Conservation (phyloP, 1,284 basidiomycete species). For the Cryptococcus sp. region DNA sequence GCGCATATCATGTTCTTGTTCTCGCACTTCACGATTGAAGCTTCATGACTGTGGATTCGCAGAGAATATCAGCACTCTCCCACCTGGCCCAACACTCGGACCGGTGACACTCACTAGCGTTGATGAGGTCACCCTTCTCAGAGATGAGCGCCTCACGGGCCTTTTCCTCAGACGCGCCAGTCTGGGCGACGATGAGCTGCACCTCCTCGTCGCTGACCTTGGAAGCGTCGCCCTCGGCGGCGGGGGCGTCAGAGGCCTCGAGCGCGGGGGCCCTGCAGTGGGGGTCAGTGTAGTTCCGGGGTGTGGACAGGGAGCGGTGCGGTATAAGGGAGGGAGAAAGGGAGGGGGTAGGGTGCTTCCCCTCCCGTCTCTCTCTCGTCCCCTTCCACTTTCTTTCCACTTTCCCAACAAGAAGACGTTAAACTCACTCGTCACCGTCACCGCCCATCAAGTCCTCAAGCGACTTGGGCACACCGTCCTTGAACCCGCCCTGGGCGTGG, state of each 20-base stretch:
- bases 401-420: background rate
- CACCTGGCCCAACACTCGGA: background rate
- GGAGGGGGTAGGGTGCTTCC: background rate
- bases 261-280: conserved; percentile 65
- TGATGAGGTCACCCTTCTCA: conserved; percentile 86
- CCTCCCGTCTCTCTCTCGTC: background rate
- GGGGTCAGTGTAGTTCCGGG: background rate
- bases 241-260: conserved; percentile 59
- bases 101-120: conserved; percentile 73
- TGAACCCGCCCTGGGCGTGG: conserved; percentile 48
- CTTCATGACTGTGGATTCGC: background rate
- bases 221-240: conserved; percentile 67
- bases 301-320: background rate
- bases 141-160: conserved; percentile 84
- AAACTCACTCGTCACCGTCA: conserved; percentile 62
- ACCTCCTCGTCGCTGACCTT: conserved; percentile 88
- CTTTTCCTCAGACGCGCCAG: conserved; percentile 74
- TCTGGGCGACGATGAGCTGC: conserved; percentile 86
- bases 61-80: background rate
- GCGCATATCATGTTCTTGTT: background rate
- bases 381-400: background rate
- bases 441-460: conserved; percentile 58
- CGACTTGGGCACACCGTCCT: conserved; percentile 56
- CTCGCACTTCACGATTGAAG: background rate
- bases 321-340: background rate